These are phyloP conservation scores for Stropharia rugosoannulata DNA, from an alignment of 768 basidiomycete species.

Conservation along the genomic window DNA sequence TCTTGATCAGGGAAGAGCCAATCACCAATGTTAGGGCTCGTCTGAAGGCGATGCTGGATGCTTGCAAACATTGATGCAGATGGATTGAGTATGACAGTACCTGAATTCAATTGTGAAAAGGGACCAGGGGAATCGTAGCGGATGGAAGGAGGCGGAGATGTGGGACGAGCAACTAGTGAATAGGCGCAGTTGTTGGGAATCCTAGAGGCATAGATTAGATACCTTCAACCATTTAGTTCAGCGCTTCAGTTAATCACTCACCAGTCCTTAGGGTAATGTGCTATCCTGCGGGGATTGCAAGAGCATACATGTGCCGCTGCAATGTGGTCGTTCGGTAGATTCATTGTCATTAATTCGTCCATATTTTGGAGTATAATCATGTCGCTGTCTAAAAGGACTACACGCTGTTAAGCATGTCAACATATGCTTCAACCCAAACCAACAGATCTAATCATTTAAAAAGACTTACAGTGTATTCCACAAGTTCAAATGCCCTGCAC, in stretches of 20 bases:
- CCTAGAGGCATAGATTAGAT: constrained; percentile 45
- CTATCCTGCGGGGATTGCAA: constrained; percentile 85
- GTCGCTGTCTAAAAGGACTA: constrained; percentile 85
- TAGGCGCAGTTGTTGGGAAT: constrained; percentile 90
- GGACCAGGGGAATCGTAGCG: constrained; percentile 59
- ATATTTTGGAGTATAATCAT: constrained; percentile 85
- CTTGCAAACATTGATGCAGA: constrained; percentile 51
- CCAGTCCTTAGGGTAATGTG: constrained; percentile 93
- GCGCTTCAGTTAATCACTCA: constrained; percentile 24
- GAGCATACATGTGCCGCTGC: constrained; percentile 90
- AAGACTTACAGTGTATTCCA: constrained; percentile 53
- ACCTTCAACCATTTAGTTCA: constrained; percentile 11
- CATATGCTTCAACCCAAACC: background rate
- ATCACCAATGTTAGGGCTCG: constrained; percentile 35
- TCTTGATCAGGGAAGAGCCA: constrained; percentile 90
- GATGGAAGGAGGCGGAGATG: constrained; percentile 34
- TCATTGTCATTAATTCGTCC: constrained; percentile 69
- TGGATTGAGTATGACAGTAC: constrained; percentile 83
- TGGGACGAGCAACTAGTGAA: constrained; percentile 51
- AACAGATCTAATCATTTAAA: background rate
- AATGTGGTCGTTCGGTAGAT: constrained; percentile 67
- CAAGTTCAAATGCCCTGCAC: constrained; percentile 60
- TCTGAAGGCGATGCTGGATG: constrained; percentile 57
- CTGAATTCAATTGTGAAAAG: constrained; percentile 85
- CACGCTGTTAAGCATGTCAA: constrained; percentile 42